Evolutionary conservation across 1,284 basidiomycete species (phyloP).

Genomic region (Trichosporon sp.): DNA sequence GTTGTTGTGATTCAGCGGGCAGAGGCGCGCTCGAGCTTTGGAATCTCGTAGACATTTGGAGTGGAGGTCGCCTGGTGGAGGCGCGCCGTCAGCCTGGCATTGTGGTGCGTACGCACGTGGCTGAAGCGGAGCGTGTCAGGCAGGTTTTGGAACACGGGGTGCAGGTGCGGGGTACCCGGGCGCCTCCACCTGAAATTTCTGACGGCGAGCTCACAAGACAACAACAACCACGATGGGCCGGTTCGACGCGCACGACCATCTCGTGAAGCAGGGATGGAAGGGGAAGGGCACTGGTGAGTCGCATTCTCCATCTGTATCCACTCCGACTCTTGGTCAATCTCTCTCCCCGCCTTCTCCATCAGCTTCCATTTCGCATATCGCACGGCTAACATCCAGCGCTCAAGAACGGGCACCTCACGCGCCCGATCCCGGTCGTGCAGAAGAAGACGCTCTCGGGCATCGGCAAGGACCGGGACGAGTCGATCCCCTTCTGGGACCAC

Average conservation of each 20-base stretch:
- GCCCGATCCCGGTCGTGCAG: slow-evolving; percentile 71
- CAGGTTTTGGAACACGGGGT: not conserved
- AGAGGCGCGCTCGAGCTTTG: not conserved
- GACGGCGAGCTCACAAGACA: not conserved
- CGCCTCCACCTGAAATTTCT: slow-evolving; percentile 9
- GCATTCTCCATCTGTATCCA: not conserved
- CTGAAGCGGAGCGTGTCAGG: not conserved
- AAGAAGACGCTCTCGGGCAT: slow-evolving; percentile 79
- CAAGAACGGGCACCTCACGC: slow-evolving; percentile 48
- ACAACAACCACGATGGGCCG: slow-evolving; percentile 51
- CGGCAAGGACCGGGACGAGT: slow-evolving; percentile 86
- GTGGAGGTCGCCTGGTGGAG: slow-evolving; percentile 11
- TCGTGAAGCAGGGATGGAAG: slow-evolving; percentile 78
- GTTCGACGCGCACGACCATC: slow-evolving; percentile 70
- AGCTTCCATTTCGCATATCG: not conserved
- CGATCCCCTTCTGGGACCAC: slow-evolving; percentile 94
- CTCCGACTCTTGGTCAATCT: not conserved
- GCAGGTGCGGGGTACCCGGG: too few species aligned
- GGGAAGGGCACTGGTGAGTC: slow-evolving; percentile 64
- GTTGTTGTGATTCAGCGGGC: not conserved
- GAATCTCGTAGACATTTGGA: not conserved
- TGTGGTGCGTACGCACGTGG: not conserved
- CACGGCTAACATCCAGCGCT: slow-evolving; percentile 32
- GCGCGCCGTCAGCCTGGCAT: not conserved
- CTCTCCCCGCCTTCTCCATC: too few species aligned